phyloP scores from a whole-genome alignment of 306 rosid genomes.

The Vigna unguiculata region DNA sequence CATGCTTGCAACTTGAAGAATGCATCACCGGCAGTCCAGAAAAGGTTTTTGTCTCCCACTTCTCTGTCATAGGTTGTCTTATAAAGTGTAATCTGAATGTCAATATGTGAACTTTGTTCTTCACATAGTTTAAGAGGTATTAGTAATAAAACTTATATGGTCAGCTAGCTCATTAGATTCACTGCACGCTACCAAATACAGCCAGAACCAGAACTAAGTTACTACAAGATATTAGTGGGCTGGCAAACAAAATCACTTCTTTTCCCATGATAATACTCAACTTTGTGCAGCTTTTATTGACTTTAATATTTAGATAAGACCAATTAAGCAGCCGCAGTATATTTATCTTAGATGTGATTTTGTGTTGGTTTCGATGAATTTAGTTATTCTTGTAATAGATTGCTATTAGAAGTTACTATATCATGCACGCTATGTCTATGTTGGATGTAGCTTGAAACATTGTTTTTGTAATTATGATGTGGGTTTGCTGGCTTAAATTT shows the following conservation, averaged over 20 bases:
- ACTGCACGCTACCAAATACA: slow-evolving; percentile 5
- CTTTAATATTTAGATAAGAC: slow-evolving; percentile 15
- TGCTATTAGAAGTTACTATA: background rate
- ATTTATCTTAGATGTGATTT: slow-evolving; percentile 28
- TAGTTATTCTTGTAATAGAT: background rate
- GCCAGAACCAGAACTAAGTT: slow-evolving; percentile 11
- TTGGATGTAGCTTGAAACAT: slow-evolving; percentile 15
- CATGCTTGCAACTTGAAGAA: slow-evolving; percentile 93
- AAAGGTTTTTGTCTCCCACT: slow-evolving; percentile 55
- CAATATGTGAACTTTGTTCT: slow-evolving; percentile 2
- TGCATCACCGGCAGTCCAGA: slow-evolving; percentile 67
- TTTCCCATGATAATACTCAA: background rate
- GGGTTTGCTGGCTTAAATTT: slow-evolving; percentile 14
- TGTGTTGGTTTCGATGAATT: slow-evolving; percentile 6
- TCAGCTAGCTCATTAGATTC: slow-evolving; percentile 22
- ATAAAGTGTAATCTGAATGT: slow-evolving; percentile 22
- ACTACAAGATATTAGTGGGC: background rate
- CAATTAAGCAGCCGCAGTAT: background rate
- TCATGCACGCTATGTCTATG: slow-evolving; percentile 13
- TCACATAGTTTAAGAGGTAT: slow-evolving; percentile 6
- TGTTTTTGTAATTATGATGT: slow-evolving; percentile 28
- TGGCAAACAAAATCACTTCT: background rate
- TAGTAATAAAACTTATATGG: slow-evolving; percentile 5
- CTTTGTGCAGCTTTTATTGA: background rate
- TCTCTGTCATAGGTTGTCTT: slow-evolving; percentile 3